Evolutionary conservation across 2,329 filamentous ascomycete genomes (phyloP).

Genomic region (Zopfia rhizophila): DNA sequence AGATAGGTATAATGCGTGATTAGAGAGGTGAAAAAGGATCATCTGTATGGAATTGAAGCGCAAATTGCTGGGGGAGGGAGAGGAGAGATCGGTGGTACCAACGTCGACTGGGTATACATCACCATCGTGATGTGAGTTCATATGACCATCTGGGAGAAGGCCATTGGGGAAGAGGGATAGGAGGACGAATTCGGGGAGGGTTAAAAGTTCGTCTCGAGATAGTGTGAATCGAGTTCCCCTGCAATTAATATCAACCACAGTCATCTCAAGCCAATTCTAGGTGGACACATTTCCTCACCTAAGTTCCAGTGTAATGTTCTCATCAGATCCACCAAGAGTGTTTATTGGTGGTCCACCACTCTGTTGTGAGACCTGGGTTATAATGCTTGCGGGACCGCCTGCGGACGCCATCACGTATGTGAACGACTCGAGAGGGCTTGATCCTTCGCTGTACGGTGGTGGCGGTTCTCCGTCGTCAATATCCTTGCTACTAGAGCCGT

Average conservation of each 20-base stretch:
- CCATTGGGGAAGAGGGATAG: conserved; percentile 98
- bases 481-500: conserved; percentile 75
- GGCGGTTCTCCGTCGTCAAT: conserved; percentile 88
- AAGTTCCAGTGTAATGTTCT: conserved; percentile 94
- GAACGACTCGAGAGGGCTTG: conserved; percentile 90
- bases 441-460: conserved; percentile 94
- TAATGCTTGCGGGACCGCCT: conserved; percentile 96
- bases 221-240: conserved; percentile 95
- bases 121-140: conserved; percentile 90
- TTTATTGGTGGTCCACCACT: conserved; percentile 81
- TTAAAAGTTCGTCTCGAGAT: conserved; percentile 93
- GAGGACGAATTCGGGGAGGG: conserved; percentile 95
- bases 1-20: conserved; percentile 64
- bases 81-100: conserved; percentile 60
- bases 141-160: conserved; percentile 95
- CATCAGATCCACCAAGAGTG: conserved; percentile 87
- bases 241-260: conserved; percentile 19
- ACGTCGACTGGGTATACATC: conserved; percentile 98
- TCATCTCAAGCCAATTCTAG: conserved; percentile 33
- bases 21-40: conserved; percentile 55
- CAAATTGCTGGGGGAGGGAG: conserved; percentile 34
- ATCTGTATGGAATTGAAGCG: conserved; percentile 48
- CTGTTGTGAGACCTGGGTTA: conserved; percentile 94
- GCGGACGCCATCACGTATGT: conserved; percentile 98
- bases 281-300: conserved; percentile 67